phyloP scores from a whole-genome alignment of 768 basidiomycete genomes.

The Pulveroboletus ravenelii region DNA sequence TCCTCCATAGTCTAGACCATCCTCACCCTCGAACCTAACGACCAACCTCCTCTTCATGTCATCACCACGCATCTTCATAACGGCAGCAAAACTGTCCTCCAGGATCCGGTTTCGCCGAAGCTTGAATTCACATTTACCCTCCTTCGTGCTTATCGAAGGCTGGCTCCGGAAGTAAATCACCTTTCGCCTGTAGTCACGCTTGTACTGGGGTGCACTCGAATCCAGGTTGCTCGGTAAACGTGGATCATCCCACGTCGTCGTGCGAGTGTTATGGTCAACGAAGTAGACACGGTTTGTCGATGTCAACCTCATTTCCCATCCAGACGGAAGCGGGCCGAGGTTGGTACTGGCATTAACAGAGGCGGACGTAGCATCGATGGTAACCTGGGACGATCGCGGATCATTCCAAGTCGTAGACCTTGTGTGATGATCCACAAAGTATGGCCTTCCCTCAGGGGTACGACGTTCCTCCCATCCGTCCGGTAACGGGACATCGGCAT shows the following conservation, averaged over 20 bases:
- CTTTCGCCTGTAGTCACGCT: constrained; percentile 88
- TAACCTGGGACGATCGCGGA: constrained; percentile 56
- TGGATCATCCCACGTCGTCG: constrained; percentile 93
- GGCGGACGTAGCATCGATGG: constrained; percentile 41
- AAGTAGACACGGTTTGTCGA: constrained; percentile 84
- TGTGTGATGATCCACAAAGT: constrained; percentile 73
- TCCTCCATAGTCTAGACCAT: constrained; percentile 76
- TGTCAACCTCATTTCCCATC: constrained; percentile 94
- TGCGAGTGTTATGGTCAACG: constrained; percentile 86
- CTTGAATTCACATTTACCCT: constrained; percentile 85
- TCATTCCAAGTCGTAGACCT: constrained; percentile 91
- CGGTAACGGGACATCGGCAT: constrained; percentile 69
- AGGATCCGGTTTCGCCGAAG: constrained; percentile 75
- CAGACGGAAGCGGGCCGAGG: constrained; percentile 80
- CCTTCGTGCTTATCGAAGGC: constrained; percentile 70
- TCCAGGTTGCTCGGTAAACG: constrained; percentile 78
- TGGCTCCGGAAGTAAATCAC: constrained; percentile 91
- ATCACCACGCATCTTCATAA: constrained; percentile 74
- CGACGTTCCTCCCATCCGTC: constrained; percentile 91
- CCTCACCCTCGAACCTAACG: constrained; percentile 76
- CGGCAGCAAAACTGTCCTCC: constrained; percentile 81
- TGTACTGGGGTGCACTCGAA: constrained; percentile 91
- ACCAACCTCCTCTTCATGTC: constrained; percentile 68
- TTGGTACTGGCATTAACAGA: constrained; percentile 47
- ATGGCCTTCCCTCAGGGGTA: constrained; percentile 80